Evolutionary conservation across 495 filamentous ascomycete genomes (phyloP).

Genomic region (Lindgomyces ingoldianus): DNA sequence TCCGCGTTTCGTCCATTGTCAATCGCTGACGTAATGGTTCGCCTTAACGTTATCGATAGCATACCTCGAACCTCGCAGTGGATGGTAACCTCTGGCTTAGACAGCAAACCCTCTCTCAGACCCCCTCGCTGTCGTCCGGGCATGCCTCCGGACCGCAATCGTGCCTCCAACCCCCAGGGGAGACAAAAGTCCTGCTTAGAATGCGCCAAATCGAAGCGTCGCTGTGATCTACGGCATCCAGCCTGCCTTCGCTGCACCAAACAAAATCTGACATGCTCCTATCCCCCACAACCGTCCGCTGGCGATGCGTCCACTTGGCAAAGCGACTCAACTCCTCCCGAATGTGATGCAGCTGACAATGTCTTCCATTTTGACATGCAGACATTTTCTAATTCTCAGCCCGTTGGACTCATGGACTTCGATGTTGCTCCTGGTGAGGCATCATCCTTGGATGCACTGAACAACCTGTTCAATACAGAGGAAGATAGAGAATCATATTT

Average conservation of each 20-base stretch:
- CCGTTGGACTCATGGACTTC: conserved; percentile 17
- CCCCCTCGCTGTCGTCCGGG: background rate
- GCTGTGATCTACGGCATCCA: conserved; percentile 51
- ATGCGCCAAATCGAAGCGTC: conserved; percentile 48
- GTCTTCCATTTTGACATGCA: background rate
- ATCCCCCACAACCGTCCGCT: conserved; percentile 35
- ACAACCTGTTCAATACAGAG: conserved; percentile 5
- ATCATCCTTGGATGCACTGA: background rate
- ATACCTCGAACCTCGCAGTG: too few relatives aligned
- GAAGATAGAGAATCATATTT: background rate
- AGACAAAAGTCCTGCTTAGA: conserved; percentile 54
- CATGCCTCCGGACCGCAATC: conserved; percentile 23
- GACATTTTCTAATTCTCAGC: background rate
- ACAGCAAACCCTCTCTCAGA: background rate
- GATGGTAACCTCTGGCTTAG: too few relatives aligned
- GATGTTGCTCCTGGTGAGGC: conserved; percentile 5
- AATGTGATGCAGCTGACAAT: background rate
- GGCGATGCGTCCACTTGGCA: conserved; percentile 5
- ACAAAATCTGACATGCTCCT: conserved; percentile 49
- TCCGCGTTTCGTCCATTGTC: too few relatives aligned
- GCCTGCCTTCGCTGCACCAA: conserved; percentile 52
- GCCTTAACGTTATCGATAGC: too few relatives aligned
- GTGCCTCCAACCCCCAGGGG: conserved; percentile 46
- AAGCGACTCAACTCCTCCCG: background rate
- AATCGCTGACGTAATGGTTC: too few relatives aligned